Base-by-base conservation (phyloP, 768 basidiomycete species). In the Paxillus ammoniavirescens region DNA sequence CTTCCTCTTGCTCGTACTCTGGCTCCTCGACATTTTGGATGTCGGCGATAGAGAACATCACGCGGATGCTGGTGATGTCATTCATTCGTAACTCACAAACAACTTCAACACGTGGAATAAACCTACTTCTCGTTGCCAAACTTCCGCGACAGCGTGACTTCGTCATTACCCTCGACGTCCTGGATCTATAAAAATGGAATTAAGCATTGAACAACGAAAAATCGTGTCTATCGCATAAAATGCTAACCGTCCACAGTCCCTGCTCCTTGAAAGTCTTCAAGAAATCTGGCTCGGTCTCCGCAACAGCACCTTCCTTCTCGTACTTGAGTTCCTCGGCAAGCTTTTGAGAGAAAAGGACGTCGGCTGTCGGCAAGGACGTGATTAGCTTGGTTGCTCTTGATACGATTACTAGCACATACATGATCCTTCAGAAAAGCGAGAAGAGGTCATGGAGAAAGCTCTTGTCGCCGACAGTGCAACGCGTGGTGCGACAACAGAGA, bases 31-130 rank as follows among this genome's bases (percentile, higher is more conserved):
- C 62, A 8, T 67, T 69, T 61, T 91, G 83, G 49, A 96, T 77
- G 70, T 98, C 95, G 38, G 90, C 87, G 60, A 96, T 91, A 55
- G 93, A 93, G 81, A 98, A 97, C 71, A 93, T 86, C 65, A 95
- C 69, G 31, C 88, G 90, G 70, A 98, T 82, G 60, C 93, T 95
- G 63, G 41, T 18, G 18, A 40, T 41, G 18, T n/a, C 14, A 18
- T 47, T 8, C 37, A 17, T 45, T n/a, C 33, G 10, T 18, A 10
- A 47, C 30, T 44, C 23, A 53, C 31, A 10, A 8, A 30, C 47
- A 23, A 9, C 5, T 41, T 37, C 40, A 51, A 49, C 14, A 31
- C 35, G 9, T 48, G 15, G 31, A 38, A 30, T 26, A 15, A 12
- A 81, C 88, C 52, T 61, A 96, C 93, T 72, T 81, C 73, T 98